phyloP scores from a whole-genome alignment of 352 stramenopile genomes.

The Phytophthora aleatoria region DNA sequence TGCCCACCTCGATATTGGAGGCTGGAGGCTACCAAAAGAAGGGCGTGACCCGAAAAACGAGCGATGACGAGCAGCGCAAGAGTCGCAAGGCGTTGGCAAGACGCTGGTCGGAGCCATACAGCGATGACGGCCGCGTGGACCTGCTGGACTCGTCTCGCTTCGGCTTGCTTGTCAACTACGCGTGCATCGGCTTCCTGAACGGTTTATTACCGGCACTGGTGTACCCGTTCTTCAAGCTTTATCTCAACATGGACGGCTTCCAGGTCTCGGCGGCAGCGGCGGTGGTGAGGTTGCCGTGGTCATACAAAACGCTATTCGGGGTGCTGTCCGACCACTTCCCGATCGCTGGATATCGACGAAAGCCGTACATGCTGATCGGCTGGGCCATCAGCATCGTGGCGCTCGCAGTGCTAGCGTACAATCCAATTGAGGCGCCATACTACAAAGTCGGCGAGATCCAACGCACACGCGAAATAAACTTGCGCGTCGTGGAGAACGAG shows the following conservation, averaged over 20 bases:
- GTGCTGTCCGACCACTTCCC: slow-evolving; percentile 69
- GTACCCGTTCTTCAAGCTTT: slow-evolving; percentile 80
- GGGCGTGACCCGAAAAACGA: background rate
- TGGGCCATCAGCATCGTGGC: slow-evolving; percentile 55
- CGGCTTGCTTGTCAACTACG: slow-evolving; percentile 73
- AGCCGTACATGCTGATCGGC: slow-evolving; percentile 76
- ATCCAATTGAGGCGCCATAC: slow-evolving; percentile 54
- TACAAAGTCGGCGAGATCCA: slow-evolving; percentile 63
- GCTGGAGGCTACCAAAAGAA: slow-evolving; percentile 26
- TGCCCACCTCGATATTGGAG: slow-evolving; percentile 20
- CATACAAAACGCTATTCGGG: slow-evolving; percentile 82
- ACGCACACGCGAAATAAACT: slow-evolving; percentile 44
- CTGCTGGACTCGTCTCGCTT: slow-evolving; percentile 47
- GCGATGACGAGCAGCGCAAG: slow-evolving; percentile 30
- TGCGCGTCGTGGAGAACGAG: slow-evolving; percentile 52
- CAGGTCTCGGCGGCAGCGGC: slow-evolving; percentile 55
- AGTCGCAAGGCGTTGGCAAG: slow-evolving; percentile 44
- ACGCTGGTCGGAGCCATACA: slow-evolving; percentile 45
- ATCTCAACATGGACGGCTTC: slow-evolving; percentile 79
- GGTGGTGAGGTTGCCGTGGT: slow-evolving; percentile 72
- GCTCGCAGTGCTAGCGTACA: slow-evolving; percentile 47
- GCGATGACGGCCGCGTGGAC: slow-evolving; percentile 48
- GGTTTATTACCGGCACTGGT: slow-evolving; percentile 65
- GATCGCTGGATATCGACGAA: slow-evolving; percentile 66
- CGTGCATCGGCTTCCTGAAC: slow-evolving; percentile 75